A percentile compares a stretch with the other conserved stretches of the same genome.
These are phyloP conservation scores for Dendrobium chrysotoxum DNA, from an alignment of 106 monocot species.

Conservation along the genomic window DNA sequence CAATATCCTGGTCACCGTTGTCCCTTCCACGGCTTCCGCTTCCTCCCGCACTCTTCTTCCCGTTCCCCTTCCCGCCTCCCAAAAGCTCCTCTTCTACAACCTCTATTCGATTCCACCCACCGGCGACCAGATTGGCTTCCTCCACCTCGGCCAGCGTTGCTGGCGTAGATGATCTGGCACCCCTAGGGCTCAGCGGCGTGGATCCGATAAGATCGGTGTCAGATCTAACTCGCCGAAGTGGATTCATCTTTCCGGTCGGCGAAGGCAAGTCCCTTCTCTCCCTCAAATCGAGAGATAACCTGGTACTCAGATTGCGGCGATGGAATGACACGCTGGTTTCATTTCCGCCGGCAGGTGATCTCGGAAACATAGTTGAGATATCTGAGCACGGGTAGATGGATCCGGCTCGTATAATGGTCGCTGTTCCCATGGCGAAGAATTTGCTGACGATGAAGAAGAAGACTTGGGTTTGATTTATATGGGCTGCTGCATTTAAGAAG, in stretches of 20 bases:
- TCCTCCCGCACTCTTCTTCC: conserved; percentile 15
- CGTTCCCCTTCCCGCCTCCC: conserved; percentile 18
- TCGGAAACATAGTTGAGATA: not conserved
- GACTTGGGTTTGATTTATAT: too few species aligned
- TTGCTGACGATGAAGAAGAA: too few species aligned
- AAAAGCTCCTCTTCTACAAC: conserved; percentile 10
- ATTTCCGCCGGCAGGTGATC: not conserved
- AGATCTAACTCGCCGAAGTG: conserved; percentile 10
- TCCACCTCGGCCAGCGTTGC: not conserved
- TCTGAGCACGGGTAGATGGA: not conserved
- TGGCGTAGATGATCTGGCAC: not conserved
- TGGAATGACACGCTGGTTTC: not conserved
- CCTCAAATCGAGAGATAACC: not conserved
- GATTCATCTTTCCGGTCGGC: not conserved
- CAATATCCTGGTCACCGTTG: conserved; percentile 4
- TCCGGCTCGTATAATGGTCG: not conserved
- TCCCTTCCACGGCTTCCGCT: conserved; percentile 15
- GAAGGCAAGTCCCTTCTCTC: too few species aligned
- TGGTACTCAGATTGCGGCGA: not conserved
- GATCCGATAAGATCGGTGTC: conserved; percentile 8
- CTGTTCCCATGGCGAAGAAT: not conserved
- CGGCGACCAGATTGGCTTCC: conserved; percentile 3
- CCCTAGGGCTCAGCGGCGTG: not conserved
- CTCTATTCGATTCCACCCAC: not conserved
- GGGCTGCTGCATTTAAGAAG: too few species aligned